Percentiles rank a stretch among this genome's conserved stretches.
Conservation (phyloP, 2,329 filamentous ascomycete genomes). For the Magnaporthiopsis incrustans region DNA sequence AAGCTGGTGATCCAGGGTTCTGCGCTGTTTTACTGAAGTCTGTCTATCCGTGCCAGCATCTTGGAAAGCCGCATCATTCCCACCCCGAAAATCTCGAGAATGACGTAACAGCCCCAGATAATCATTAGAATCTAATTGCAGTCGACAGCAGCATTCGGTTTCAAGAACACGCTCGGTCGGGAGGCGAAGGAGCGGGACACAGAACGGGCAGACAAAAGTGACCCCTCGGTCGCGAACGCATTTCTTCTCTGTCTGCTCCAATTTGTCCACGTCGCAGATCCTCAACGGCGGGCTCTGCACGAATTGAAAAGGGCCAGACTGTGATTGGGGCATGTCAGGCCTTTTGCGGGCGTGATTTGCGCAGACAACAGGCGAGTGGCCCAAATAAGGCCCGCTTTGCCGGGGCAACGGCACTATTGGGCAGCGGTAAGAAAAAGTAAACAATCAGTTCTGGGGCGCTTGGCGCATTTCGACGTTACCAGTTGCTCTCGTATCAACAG, state of each 20-base stretch:
- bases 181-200: background rate
- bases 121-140: background rate
- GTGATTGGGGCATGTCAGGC: background rate
- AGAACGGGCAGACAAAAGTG: background rate
- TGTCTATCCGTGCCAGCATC: no score
- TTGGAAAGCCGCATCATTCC: background rate
- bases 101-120: background rate
- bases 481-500: background rate
- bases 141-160: no score
- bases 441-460: background rate
- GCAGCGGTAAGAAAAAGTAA: constrained; percentile 2
- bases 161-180: background rate
- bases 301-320: background rate
- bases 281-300: background rate
- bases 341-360: no score
- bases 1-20: no score
- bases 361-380: background rate
- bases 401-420: constrained; percentile 3
- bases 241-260: background rate
- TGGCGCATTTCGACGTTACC: background rate
- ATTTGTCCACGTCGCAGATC: background rate
- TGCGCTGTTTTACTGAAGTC: background rate
- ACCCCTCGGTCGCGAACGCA: background rate
- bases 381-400: background rate
- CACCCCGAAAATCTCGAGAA: background rate